Evolutionary conservation across 768 basidiomycete genomes (phyloP), one percentile per base, ranked within the genome.

Genomic region (Rhodocollybia butyracea): DNA sequence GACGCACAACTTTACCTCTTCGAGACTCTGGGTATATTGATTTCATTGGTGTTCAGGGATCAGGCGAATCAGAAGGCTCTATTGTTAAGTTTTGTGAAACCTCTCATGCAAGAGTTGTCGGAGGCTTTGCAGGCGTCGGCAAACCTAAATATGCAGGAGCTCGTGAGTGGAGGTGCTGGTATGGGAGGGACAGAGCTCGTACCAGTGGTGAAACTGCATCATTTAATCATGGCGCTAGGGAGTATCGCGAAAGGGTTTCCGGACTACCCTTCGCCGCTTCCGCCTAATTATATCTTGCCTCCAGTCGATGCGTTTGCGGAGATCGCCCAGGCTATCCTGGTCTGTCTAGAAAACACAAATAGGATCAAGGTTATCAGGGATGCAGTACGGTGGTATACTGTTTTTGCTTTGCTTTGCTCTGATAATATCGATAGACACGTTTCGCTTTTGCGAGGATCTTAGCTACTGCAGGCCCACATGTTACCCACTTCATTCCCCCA

Each of bases 221-320:
- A 98, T 72, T 79, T 87, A 61, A 88, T 98, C 67, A 89, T 96
- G 86, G 94, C 96, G 2, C 76, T 98, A 21, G 96, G 96, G 12
- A 93, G 91, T 63, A 83, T 98, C 54, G 90, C 94, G 32, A 97
- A 97, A 72, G 97, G 97, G 12, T 98, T 98, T 72, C 97, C 97
- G 0, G 93, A 94, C 66, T 88, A 89, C 64, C 89, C 91, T 40
- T 83, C 80, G 15, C 79, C 84, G 1, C 72, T 86, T 1, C 83
- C 85, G 0, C 78, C 81, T 61, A 84, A 82, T 30, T 88, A 86
- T 61, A 77, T 84, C 8, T 73, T 85, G 19, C 89, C 93, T 0
- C 84, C 85, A 1, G 68, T 92, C 52, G 83, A 86, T 48, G 83
- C 92, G 13, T 97, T 98, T 71, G 79, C 82, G 57, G 84, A 91